Percentiles rank a stretch among this genome's conserved stretches.
Conservation (phyloP, 2,329 filamentous ascomycete genomes). For the Cordyceps tenuipes region DNA sequence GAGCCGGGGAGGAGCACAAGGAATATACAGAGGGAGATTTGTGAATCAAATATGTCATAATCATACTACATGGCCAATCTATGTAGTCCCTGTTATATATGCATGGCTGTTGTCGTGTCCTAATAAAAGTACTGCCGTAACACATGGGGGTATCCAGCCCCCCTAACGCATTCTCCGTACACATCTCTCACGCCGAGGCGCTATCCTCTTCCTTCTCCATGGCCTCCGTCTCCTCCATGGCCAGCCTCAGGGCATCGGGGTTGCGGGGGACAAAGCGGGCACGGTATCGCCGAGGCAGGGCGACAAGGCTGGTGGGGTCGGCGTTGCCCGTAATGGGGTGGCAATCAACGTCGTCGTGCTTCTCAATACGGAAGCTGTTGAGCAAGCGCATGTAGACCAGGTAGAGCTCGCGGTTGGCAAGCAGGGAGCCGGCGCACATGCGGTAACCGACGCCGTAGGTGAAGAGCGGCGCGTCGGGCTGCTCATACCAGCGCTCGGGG, state of each 20-base stretch:
- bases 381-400: conserved; percentile 54
- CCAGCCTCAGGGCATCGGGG: conserved; percentile 10
- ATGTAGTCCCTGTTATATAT: background rate
- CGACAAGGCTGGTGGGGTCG: conserved; percentile 54
- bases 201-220: conserved; percentile 4
- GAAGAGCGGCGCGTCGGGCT: conserved; percentile 52
- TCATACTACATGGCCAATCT: background rate
- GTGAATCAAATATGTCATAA: background rate
- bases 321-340: conserved; percentile 51
- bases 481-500: conserved; percentile 51
- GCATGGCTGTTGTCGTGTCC: background rate
- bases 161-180: background rate
- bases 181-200: background rate
- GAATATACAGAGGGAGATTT: no score
- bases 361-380: conserved; percentile 51
- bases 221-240: conserved; percentile 8
- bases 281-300: conserved; percentile 49
- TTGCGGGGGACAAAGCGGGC: conserved; percentile 48
- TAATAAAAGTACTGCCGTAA: background rate
- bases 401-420: conserved; percentile 59
- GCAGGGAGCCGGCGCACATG: conserved; percentile 54
- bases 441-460: conserved; percentile 55
- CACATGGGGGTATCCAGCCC: background rate
- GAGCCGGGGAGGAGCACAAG: no score
- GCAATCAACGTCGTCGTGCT: conserved; percentile 44